Percentiles rank a stretch among this genome's conserved stretches.
Evolutionary conservation across 305 asterid species (phyloP).

Genomic region (Fraxinus dipetala): DNA sequence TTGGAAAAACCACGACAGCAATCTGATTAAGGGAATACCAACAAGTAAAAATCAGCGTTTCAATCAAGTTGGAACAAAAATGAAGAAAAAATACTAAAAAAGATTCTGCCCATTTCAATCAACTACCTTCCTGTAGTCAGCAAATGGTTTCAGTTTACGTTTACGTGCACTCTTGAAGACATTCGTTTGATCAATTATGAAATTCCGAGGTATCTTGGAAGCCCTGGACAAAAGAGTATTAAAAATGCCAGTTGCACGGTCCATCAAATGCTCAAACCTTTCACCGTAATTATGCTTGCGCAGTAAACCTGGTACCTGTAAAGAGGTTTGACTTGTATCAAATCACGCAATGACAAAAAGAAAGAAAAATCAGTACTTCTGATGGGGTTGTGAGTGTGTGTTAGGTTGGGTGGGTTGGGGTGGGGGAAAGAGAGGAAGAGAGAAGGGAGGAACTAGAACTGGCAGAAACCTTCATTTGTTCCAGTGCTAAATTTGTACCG

Average conservation of each 20-base stretch:
- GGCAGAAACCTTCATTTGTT: constrained; percentile 52
- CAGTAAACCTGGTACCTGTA: constrained; percentile 50
- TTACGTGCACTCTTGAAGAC: constrained; percentile 52
- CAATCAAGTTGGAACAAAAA: not conserved
- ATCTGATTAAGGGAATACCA: constrained; percentile 32
- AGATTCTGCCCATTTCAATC: not conserved
- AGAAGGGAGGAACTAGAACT: not conserved
- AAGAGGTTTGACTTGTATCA: constrained; percentile 14
- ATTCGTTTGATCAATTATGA: constrained; percentile 63
- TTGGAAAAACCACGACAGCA: constrained; percentile 55
- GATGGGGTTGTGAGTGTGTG: not conserved
- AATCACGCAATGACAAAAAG: not conserved
- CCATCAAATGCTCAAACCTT: constrained; percentile 44
- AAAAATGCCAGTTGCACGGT: constrained; percentile 47
- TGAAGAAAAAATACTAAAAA: not conserved
- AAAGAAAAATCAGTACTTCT: not conserved
- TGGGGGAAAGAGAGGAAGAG: not conserved
- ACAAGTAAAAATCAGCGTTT: not conserved
- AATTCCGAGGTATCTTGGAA: constrained; percentile 52
- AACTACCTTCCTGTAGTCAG: constrained; percentile 41
- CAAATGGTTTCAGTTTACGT: constrained; percentile 53
- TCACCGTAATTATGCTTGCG: constrained; percentile 39
- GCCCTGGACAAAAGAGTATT: constrained; percentile 57
- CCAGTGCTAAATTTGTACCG: constrained; percentile 53
- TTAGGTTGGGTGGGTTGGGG: not conserved